phyloP scores from a whole-genome alignment of 169 alveolate genomes.

The Cyclospora cayetanensis region DNA sequence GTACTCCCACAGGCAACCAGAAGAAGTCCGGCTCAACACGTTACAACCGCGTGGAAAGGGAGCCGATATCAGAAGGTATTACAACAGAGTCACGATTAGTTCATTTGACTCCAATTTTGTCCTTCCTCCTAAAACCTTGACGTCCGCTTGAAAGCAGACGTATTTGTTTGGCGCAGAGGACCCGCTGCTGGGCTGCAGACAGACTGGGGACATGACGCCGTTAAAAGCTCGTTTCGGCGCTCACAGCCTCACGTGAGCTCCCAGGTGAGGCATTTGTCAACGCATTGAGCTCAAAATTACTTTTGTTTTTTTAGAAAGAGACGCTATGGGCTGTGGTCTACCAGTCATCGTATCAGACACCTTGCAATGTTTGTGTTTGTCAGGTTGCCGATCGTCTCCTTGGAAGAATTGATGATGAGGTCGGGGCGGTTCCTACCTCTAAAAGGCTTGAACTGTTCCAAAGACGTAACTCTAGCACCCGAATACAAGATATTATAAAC shows the following conservation, averaged over 20 bases:
- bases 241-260: not conserved
- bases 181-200: conserved; percentile 56
- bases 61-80: not conserved
- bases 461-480: conserved; percentile 36
- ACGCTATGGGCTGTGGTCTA: not conserved
- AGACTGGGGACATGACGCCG: conserved; percentile 7
- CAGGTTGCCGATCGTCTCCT: conserved; percentile 45
- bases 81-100: too few relatives aligned
- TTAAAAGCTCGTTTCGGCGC: not conserved
- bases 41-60: not conserved
- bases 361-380: not conserved
- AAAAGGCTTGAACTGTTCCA: conserved; percentile 35
- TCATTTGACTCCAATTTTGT: too few relatives aligned
- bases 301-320: too few relatives aligned
- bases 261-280: not conserved
- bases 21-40: not conserved
- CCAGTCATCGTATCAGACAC: not conserved
- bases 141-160: too few relatives aligned
- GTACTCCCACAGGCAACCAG: conserved; percentile 43
- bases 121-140: too few relatives aligned
- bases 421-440: not conserved
- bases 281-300: not conserved
- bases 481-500: not conserved
- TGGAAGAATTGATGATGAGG: conserved; percentile 21
- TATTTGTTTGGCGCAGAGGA: not conserved